Evolutionary conservation across 805 yeast species (phyloP).

Genomic region (Kockiozyma suomiensis): DNA sequence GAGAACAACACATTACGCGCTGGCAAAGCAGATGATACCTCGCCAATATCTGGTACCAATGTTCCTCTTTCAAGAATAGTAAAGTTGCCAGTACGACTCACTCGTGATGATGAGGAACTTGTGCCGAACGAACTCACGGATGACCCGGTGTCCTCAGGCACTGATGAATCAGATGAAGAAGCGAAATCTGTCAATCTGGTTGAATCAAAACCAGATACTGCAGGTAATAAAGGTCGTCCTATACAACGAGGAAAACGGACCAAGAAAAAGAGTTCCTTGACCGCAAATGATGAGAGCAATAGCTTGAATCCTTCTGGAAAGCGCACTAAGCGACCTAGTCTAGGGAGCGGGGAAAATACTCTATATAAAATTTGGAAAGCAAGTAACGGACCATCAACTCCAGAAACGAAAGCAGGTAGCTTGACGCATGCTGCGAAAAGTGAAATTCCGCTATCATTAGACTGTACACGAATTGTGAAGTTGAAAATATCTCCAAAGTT

Average conservation of each 20-base stretch:
- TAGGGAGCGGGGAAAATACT: background rate
- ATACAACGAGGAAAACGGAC: too few species aligned
- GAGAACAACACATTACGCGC: background rate
- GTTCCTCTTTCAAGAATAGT: background rate
- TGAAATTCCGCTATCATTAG: background rate
- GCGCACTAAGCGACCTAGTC: background rate
- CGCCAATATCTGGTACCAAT: background rate
- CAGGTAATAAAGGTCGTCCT: background rate
- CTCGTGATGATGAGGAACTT: slow-evolving; percentile 6
- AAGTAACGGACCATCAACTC: background rate
- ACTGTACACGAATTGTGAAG: background rate
- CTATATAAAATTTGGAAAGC: slow-evolving; percentile 1
- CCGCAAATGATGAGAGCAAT: background rate
- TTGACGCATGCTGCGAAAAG: background rate
- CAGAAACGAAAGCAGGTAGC: background rate
- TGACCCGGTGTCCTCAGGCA: slow-evolving; percentile 16
- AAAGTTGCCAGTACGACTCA: slow-evolving; percentile 1
- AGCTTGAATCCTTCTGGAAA: background rate
- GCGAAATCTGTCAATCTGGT: background rate
- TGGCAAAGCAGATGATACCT: background rate
- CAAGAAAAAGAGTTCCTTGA: too few species aligned
- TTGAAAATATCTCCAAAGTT: background rate
- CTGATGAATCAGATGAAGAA: background rate
- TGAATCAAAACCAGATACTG: background rate
- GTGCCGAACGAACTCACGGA: slow-evolving; percentile 13